Base-by-base conservation (phyloP, 176 grass and related monocot species). In the Aechmea fasciata region DNA sequence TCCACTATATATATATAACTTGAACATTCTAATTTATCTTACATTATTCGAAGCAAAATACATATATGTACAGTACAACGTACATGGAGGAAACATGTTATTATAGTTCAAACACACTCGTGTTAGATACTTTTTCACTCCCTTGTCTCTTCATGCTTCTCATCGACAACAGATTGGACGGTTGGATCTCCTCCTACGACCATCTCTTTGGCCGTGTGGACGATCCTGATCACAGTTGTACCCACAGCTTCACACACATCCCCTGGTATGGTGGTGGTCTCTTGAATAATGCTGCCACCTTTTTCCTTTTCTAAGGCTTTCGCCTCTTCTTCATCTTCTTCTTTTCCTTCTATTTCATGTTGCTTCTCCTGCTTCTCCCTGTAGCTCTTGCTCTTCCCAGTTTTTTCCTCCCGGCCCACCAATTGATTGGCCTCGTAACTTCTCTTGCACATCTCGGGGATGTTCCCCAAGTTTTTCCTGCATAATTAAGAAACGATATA, bases 241-340 rank as follows among this genome's bases (percentile, higher is more conserved):
- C 92, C 92, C 29, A 91, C 73, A 23, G 78, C 84, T 72, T 89
- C 83, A 63, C 77, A 77, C 2, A 87, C 65, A 67, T 85, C 85
- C 3, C 81, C 85, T 2, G 69, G 50, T 1, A 79, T 47, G 70
- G 80, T 89, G 0, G 74, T 75, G 26, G 13, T 82, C 1, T 19
- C 54, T 1, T 3, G 59, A n/a, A 0, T 25, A 62, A 10, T 22
- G 1, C 54, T 65, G 22, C 54, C 48, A 48, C 48, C 75, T 12
- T 67, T 69, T 65, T 70, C 63, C 12, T 57, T 54, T 11, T n/a
- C 76, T 23, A 59, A 23, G 0, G 23, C 65, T 0, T 24, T 48
- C 49, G 84, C 49, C 28, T 71, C 67, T 17, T 13, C 64, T 51
- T 69, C 52, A 33, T 69, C 52, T 51, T 69, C 52, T 51, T 69